These are phyloP conservation scores for Irpex sp. DNA, from an alignment of 1,284 basidiomycete genomes.

Conservation along the genomic window DNA sequence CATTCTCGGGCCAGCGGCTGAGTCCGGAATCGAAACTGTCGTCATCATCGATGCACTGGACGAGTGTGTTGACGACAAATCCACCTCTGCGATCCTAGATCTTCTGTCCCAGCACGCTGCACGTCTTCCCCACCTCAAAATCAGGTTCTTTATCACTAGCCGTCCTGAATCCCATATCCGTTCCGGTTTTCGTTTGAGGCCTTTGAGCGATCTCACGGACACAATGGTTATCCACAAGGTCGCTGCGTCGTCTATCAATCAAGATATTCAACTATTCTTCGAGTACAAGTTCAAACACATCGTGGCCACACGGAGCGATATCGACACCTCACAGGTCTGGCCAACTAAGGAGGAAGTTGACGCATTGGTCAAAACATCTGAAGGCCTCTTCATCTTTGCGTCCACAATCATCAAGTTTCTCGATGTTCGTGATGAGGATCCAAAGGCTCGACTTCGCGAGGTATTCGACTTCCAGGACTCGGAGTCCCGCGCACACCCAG, in stretches of 20 bases:
- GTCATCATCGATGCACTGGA: constrained; percentile 21
- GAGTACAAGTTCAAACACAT: no score
- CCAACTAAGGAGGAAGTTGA: neutral
- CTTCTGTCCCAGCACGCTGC: constrained; percentile 10
- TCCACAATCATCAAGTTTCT: constrained; percentile 1
- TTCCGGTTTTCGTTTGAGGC: constrained; percentile 1
- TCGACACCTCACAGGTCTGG: no score
- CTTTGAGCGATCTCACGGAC: neutral
- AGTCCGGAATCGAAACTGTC: neutral
- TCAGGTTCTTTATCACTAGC: constrained; percentile 22
- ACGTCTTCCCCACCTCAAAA: neutral
- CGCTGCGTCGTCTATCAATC: no score
- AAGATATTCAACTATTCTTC: neutral
- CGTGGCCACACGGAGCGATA: neutral
- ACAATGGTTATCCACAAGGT: neutral
- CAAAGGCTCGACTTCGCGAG: neutral
- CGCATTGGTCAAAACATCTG: neutral
- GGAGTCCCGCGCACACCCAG: no score
- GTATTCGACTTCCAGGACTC: no score
- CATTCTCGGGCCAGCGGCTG: constrained; percentile 5
- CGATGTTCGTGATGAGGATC: neutral
- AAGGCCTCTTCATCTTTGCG: constrained; percentile 1
- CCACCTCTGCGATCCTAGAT: constrained; percentile 9
- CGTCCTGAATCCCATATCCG: constrained; percentile 19
- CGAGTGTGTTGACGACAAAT: constrained; percentile 19